phyloP scores from a whole-genome alignment of 1,139 yeast species.

The Pichia sp. region DNA sequence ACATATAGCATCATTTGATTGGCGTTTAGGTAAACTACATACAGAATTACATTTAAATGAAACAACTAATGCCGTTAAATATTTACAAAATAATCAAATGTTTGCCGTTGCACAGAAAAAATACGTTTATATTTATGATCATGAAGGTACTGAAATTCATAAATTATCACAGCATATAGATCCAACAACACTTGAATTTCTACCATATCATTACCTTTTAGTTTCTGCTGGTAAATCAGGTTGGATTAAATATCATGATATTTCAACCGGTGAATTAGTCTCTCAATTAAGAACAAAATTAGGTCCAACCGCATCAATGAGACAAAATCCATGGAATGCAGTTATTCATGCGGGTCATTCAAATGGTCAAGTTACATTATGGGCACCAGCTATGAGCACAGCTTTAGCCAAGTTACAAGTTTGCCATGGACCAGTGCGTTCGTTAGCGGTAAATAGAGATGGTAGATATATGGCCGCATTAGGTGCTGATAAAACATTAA shows the following conservation, averaged over 20 bases:
- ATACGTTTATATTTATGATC: slow-evolving; percentile 87
- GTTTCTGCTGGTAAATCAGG: slow-evolving; percentile 89
- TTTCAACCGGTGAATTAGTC: slow-evolving; percentile 83
- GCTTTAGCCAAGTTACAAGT: slow-evolving; percentile 81
- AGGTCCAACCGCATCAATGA: slow-evolving; percentile 86
- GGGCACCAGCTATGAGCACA: slow-evolving; percentile 87
- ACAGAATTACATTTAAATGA: slow-evolving; percentile 84
- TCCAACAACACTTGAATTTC: slow-evolving; percentile 72
- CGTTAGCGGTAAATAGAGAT: slow-evolving; percentile 82
- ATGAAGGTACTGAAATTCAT: slow-evolving; percentile 87
- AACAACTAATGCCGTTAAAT: slow-evolving; percentile 85
- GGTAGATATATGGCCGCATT: slow-evolving; percentile 94
- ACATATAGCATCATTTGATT: slow-evolving; percentile 92
- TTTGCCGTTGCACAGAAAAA: slow-evolving; percentile 97
- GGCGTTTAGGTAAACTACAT: slow-evolving; percentile 80
- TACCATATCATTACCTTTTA: slow-evolving; percentile 87
- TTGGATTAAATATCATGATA: slow-evolving; percentile 86
- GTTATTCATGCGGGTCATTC: slow-evolving; percentile 90
- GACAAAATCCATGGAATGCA: slow-evolving; percentile 94
- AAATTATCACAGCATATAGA: slow-evolving; percentile 87
- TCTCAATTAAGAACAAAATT: slow-evolving; percentile 79
- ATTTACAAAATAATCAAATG: slow-evolving; percentile 84
- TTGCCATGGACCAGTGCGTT: slow-evolving; percentile 81
- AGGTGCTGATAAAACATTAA: slow-evolving; percentile 78
- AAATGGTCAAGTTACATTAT: slow-evolving; percentile 86